Conservation (phyloP, 2,329 filamentous ascomycete species). For the Truncatella angustata region DNA sequence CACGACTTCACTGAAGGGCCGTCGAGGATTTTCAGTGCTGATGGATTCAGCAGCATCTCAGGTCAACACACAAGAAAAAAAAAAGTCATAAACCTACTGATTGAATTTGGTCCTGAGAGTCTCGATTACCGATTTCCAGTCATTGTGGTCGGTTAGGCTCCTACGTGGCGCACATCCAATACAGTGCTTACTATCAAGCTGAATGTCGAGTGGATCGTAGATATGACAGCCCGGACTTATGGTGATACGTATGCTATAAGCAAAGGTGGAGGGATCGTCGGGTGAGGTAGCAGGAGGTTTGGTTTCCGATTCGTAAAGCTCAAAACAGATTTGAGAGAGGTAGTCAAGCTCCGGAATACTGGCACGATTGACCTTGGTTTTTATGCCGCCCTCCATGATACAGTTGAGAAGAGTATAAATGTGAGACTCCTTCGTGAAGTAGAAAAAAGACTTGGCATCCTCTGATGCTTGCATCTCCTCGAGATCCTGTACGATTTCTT, state of each 20-base stretch:
- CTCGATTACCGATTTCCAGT: conserved; percentile 97
- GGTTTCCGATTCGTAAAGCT: conserved; percentile 93
- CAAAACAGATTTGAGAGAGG: conserved; percentile 95
- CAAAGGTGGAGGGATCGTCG: conserved; percentile 70
- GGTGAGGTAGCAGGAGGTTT: conserved; percentile 44
- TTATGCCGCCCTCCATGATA: conserved; percentile 93
- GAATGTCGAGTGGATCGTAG: conserved; percentile 92
- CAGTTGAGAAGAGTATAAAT: conserved; percentile 98
- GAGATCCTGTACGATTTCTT: conserved; percentile 94
- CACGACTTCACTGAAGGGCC: no score
- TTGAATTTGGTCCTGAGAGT: conserved; percentile 93
- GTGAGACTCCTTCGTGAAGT: conserved; percentile 98
- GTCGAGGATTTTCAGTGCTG: no score
- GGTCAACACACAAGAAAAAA: conserved; percentile 10
- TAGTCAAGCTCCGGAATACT: conserved; percentile 98
- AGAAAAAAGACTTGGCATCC: conserved; percentile 94
- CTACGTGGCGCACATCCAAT: conserved; percentile 91
- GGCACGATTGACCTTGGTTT: conserved; percentile 93
- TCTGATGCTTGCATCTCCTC: conserved; percentile 92
- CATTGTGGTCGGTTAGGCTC: conserved; percentile 83
- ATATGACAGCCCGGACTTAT: conserved; percentile 96
- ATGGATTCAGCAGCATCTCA: no score
- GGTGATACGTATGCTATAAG: conserved; percentile 94
- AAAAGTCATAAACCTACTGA: conserved; percentile 65
- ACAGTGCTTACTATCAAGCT: conserved; percentile 93